These are phyloP conservation scores for Fusarium torreyae DNA, from an alignment of 2,329 filamentous ascomycete genomes.

Conservation along the genomic window DNA sequence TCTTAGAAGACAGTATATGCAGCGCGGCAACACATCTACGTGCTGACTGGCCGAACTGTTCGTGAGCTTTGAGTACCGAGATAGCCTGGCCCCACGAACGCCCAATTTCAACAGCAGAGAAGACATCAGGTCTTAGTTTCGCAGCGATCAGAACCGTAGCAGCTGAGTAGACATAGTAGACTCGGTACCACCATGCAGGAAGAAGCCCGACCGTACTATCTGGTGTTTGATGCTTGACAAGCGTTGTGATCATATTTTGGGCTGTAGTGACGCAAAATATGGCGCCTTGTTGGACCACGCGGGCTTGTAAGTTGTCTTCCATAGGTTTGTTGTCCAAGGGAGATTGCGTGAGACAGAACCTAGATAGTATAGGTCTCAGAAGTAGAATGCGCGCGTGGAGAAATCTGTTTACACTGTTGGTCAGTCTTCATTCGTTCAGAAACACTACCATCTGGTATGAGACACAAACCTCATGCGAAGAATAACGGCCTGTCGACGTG, in stretches of 20 bases:
- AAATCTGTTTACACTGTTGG: constrained; percentile 38
- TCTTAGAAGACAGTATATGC: constrained; percentile 55
- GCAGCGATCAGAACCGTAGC: constrained; percentile 57
- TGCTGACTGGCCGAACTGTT: constrained; percentile 54
- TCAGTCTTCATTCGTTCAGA: background rate
- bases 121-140: constrained; percentile 53
- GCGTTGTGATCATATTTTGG: constrained; percentile 52
- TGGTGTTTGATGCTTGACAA: constrained; percentile 51
- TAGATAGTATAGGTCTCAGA: constrained; percentile 52
- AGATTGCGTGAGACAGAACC: constrained; percentile 52
- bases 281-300: constrained; percentile 54
- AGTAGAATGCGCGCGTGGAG: constrained; percentile 56
- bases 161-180: constrained; percentile 57
- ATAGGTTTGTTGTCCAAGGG: constrained; percentile 17
- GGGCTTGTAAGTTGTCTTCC: constrained; percentile 46
- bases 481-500: constrained; percentile 53
- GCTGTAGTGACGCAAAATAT: constrained; percentile 55
- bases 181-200: constrained; percentile 59
- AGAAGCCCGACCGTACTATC: constrained; percentile 54
- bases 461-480: constrained; percentile 52
- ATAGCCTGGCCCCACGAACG: constrained; percentile 55
- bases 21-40: constrained; percentile 54
- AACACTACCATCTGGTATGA: background rate
- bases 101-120: constrained; percentile 47
- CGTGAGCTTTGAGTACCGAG: constrained; percentile 52